Base-by-base conservation (phyloP, 176 grass and related monocot genomes). In the Aegilops tauschii region DNA sequence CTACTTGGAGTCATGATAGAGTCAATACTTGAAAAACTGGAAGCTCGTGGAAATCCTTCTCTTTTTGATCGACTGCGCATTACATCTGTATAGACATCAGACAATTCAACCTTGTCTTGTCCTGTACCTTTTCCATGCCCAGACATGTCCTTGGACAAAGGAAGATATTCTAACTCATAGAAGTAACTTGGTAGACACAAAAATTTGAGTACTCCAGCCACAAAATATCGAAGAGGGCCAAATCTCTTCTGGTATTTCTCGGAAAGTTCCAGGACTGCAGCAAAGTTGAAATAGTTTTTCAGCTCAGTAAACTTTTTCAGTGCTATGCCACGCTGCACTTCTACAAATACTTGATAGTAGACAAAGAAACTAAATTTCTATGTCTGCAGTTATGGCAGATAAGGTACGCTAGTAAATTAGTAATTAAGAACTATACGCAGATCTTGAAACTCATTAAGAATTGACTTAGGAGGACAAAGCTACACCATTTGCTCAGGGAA, bases 21-120 rank as follows among this genome's bases (percentile, higher is more conserved):
- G 86, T 99, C 94, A 83, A 99, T 96, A 88, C 94, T 99, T 66
- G 97, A 99, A 82, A 97, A 93, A 90, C 94, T 99, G 75, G 90
- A 96, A 75, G 94, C 90, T 61, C 92, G 89, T 8, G 87, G 89
- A 61, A 99, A 84, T 85, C 90, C 92, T 92, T 97, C 97, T 94
- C 86, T 89, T 88, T 83, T 92, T 86, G 94, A 97, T 72, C 87
- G 89, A 45, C 86, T 91, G 62, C 27, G 80, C 73, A 82, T 62
- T 81, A 90, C 77, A 88, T 99, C 92, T 47, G 89, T 82, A 71
- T 96, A 99, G 11, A 94, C 76, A 54, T 93, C 87, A 50, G 90
- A 89, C 61, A 91, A 76, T 58, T 86, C 73, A 61, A 37, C 23
- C 29, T 85, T 82, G 77, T 56, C 78, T 54, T 77, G 83, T 84